phyloP scores from a whole-genome alignment of 331 rosid genomes.

The Malus hybrid region DNA sequence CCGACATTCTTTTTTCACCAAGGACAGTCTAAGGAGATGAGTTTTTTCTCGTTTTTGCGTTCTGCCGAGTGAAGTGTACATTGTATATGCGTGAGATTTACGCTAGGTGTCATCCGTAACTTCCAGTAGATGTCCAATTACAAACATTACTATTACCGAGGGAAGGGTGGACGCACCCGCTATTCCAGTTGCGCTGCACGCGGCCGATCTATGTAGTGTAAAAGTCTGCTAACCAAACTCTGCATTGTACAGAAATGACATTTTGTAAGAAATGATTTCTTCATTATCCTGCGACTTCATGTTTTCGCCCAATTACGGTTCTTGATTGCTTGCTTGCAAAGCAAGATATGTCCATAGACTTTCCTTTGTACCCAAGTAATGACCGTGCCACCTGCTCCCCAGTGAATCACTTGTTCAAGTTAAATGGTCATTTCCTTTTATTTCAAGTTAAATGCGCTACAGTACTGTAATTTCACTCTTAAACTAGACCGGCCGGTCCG shows the following conservation, averaged over 20 bases:
- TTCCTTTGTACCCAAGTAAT: not conserved
- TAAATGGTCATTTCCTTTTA: no score
- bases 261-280: not conserved
- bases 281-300: not conserved
- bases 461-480: no score
- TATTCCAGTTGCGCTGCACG: not conserved
- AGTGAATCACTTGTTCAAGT: no score
- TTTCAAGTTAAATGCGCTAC: no score
- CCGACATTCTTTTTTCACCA: conserved; percentile 61
- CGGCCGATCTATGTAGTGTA: not conserved
- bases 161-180: no score
- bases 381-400: not conserved
- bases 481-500: no score
- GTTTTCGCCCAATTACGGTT: not conserved
- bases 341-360: no score
- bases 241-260: not conserved
- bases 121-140: not conserved
- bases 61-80: not conserved
- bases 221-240: no score
- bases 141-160: not conserved
- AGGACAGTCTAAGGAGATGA: conserved; percentile 55
- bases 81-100: not conserved
- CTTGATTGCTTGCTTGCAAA: not conserved
- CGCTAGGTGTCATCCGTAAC: not conserved
- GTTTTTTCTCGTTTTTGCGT: not conserved